A percentile compares a stretch with the other conserved stretches of the same genome.
These are phyloP conservation scores for Fusarium clavum DNA, from an alignment of 2,329 filamentous ascomycete genomes.

Conservation along the genomic window DNA sequence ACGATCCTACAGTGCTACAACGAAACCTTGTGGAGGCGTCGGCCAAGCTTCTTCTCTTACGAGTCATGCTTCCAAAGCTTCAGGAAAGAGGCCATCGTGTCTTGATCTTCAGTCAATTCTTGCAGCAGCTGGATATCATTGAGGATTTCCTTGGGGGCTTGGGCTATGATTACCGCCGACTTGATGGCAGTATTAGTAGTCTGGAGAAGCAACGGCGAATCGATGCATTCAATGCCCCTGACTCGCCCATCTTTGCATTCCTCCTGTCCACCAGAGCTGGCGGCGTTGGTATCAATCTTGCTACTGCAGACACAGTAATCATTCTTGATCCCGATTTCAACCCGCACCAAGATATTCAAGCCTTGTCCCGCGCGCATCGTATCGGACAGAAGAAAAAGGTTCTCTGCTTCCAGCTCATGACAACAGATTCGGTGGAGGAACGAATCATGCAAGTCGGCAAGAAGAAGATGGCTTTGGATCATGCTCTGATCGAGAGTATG, in stretches of 20 bases:
- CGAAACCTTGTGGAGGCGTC: conserved; percentile 92
- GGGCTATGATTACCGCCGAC: conserved; percentile 77
- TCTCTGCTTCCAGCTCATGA: conserved; percentile 94
- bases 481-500: conserved; percentile 93
- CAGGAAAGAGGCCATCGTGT: conserved; percentile 88
- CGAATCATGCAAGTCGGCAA: conserved; percentile 96
- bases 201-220: conserved; percentile 94
- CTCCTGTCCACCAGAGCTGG: conserved; percentile 93
- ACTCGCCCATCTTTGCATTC: conserved; percentile 88
- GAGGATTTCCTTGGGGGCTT: conserved; percentile 91
- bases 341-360: conserved; percentile 97
- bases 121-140: conserved; percentile 86
- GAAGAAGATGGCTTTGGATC: conserved; percentile 95
- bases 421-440: conserved; percentile 88
- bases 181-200: conserved; percentile 86
- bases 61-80: conserved; percentile 88
- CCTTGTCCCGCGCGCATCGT: conserved; percentile 90
- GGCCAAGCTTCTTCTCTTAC: conserved; percentile 85
- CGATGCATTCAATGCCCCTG: conserved; percentile 89
- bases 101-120: conserved; percentile 94
- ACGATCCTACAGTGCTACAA: conserved; percentile 71
- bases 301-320: conserved; percentile 96
- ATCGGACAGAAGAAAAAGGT: conserved; percentile 98
- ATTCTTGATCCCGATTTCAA: conserved; percentile 98
- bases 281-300: conserved; percentile 96